These are phyloP conservation scores for Astrocystis sublimbata DNA, from an alignment of 495 filamentous ascomycete genomes.

Conservation along the genomic window DNA sequence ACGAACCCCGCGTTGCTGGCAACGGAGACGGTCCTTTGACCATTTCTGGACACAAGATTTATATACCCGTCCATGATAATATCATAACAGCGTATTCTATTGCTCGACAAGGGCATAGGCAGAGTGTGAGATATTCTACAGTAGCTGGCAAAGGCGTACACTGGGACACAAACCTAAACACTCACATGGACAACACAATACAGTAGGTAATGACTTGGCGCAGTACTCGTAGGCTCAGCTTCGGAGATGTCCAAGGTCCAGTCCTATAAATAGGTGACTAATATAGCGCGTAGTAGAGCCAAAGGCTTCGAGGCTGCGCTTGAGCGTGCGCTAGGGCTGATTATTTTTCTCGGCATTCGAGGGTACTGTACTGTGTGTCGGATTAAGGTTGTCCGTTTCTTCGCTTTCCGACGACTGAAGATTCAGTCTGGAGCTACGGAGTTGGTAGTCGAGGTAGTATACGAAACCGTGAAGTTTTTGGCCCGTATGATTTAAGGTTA, in stretches of 20 bases:
- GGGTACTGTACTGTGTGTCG: neutral
- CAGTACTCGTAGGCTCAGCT: neutral
- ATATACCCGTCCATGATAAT: no score
- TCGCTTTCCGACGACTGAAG: neutral
- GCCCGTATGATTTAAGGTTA: constrained; percentile 11
- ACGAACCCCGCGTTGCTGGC: neutral
- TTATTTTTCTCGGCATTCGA: neutral
- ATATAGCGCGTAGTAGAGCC: no score
- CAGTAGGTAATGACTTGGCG: neutral
- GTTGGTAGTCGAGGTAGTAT: no score
- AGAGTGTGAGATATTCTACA: no score
- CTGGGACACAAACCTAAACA: no score
- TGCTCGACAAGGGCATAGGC: neutral
- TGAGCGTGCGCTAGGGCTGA: neutral
- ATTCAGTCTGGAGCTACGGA: no score
- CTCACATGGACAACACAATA: no score
- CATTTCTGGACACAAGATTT: no score
- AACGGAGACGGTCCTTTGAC: neutral
- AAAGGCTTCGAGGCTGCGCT: neutral
- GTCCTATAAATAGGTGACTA: constrained; percentile 7
- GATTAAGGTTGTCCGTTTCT: neutral
- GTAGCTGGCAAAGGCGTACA: neutral
- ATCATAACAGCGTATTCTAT: neutral
- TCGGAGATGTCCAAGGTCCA: neutral
- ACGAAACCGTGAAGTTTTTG: neutral